These are phyloP conservation scores for Aphanomyces astaci DNA, from an alignment of 352 stramenopile species.

Conservation along the genomic window DNA sequence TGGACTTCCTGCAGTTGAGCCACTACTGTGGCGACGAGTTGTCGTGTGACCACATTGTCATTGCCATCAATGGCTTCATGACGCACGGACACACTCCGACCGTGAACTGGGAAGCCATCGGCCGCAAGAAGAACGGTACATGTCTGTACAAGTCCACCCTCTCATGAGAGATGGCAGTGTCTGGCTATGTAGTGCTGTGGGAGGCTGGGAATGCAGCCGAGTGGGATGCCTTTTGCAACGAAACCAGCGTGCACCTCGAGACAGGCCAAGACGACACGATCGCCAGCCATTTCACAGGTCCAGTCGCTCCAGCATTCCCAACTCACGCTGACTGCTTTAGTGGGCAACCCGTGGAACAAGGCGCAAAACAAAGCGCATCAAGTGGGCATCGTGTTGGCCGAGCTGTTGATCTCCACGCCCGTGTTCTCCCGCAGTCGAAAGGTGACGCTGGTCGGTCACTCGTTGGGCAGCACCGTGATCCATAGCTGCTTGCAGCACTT, in stretches of 20 bases:
- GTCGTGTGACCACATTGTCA: slow-evolving; percentile 46
- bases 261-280: slow-evolving; percentile 30
- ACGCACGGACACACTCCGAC: slow-evolving; percentile 59
- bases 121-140: slow-evolving; percentile 10
- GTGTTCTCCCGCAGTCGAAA: slow-evolving; percentile 42
- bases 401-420: slow-evolving; percentile 47
- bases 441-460: slow-evolving; percentile 71
- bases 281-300: slow-evolving; percentile 56
- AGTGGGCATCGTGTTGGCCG: slow-evolving; percentile 61
- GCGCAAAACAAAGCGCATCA: slow-evolving; percentile 73
- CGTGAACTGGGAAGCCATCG: slow-evolving; percentile 55
- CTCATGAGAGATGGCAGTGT: slow-evolving; percentile 22
- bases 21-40: slow-evolving; percentile 55
- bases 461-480: slow-evolving; percentile 64
- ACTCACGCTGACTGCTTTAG: neutral
- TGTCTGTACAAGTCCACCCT: neutral
- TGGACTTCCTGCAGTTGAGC: slow-evolving; percentile 61
- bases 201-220: slow-evolving; percentile 59
- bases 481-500: slow-evolving; percentile 66
- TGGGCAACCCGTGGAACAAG: slow-evolving; percentile 71
- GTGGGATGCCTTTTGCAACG: slow-evolving; percentile 74
- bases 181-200: slow-evolving; percentile 60
- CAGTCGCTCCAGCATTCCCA: neutral
- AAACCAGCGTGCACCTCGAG: slow-evolving; percentile 58
- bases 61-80: slow-evolving; percentile 85